Evolutionary conservation across 345 rosid species (phyloP).

Genomic region (Combretum micranthum): DNA sequence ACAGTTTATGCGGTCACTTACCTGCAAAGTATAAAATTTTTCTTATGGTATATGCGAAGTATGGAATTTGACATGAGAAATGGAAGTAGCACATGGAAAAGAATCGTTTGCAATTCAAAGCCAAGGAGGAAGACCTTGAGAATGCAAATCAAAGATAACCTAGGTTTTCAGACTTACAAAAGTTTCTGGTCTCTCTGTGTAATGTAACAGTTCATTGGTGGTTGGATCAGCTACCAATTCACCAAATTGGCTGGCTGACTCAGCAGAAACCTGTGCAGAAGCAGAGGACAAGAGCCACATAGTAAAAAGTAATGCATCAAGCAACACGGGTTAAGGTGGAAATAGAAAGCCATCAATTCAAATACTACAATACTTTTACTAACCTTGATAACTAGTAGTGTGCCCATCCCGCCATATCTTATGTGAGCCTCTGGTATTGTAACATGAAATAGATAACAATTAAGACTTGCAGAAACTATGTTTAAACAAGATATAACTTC

Average conservation of each 20-base stretch:
- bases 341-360: not conserved
- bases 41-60: not conserved
- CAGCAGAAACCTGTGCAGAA: conserved; percentile 67
- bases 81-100: conserved; percentile 1
- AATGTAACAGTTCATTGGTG: conserved; percentile 88
- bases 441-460: conserved; percentile 8
- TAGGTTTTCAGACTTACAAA: conserved; percentile 49
- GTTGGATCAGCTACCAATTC: conserved; percentile 87
- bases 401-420: conserved; percentile 77
- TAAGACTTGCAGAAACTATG: conserved; percentile 9
- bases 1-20: conserved; percentile 82
- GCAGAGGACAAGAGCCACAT: not conserved
- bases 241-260: conserved; percentile 87
- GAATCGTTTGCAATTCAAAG: conserved; percentile 2
- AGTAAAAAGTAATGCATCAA: not conserved
- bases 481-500: conserved; percentile 1
- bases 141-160: conserved; percentile 3
- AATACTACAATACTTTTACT: conserved; percentile 3
- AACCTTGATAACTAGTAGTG: conserved; percentile 84
- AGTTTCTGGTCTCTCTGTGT: conserved; percentile 94
- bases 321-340: not conserved
- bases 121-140: not conserved
- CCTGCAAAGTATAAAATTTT: conserved; percentile 39
- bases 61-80: conserved; percentile 1
- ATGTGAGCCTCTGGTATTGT: conserved; percentile 67